Evolutionary conservation across 1,284 basidiomycete species (phyloP), one percentile per base, ranked within the genome.

Genomic region (Fomitiporia mediterranea): DNA sequence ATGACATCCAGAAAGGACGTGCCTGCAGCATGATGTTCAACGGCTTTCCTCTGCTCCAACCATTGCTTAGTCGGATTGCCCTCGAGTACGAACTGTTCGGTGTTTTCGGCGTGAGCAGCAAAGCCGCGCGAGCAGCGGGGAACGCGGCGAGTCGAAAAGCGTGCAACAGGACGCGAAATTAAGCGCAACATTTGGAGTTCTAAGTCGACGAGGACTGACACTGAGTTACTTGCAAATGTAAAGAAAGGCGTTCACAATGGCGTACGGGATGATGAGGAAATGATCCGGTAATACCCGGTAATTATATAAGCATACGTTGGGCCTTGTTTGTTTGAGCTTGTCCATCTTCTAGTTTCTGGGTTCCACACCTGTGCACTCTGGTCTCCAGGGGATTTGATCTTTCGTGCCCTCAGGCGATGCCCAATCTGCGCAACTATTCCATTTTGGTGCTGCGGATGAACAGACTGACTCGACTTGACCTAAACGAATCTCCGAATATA

Each of bases 11-110:
- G 35, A 53, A 48, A 49, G 42, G 25, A 30, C 76, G 61, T 65
- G 89, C 88, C 78, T 64, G 72, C 76, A 56, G 90, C 89, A 67
- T 93, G 90, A 61, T 82, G 77, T 58, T 74, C 71, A 58, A 86
- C 70, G 47, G 81, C 83, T 44, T 78, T 74, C 61, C 83, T 78
- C 65, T 86, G 74, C 46, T 75, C 73, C 46, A 74, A 64, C 66
- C 79, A 89, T 48, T 74, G 72, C 21, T 74, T 73, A 57, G 38
- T 56, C 9, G 58, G 58, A 23, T 60, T 56, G 30, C 58, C 60
- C 44, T 51, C 57, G 25, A 49, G n/a, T 34, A 61, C 51, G 27
- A 60, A 34, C 25, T 53, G 52, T 43, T 57, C 58, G 34, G 19
- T 42, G 21, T 60, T 51, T 15, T 49, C 55, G 11, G 44, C 53